A percentile compares a stretch with the other conserved stretches of the same genome.
These are phyloP conservation scores for Psidium friedrichsthalianum DNA, from an alignment of 345 rosid genomes.

Conservation along the genomic window DNA sequence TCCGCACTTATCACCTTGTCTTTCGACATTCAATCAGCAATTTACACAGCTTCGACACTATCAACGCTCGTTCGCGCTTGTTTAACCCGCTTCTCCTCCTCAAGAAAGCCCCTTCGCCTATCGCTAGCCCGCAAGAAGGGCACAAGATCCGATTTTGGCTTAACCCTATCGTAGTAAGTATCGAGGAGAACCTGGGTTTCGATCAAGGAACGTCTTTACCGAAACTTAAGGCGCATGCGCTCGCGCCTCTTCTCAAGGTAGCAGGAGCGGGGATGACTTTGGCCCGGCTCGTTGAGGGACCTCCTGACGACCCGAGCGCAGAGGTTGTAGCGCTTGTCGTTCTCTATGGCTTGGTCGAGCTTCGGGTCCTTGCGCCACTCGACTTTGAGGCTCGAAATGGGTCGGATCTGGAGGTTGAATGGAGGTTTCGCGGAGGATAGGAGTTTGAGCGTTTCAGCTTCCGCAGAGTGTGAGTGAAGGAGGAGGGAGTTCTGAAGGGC, in stretches of 20 bases:
- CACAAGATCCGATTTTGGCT: conserved; percentile 49
- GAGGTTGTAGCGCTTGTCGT: conserved; percentile 50
- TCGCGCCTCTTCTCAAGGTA: conserved; percentile 78
- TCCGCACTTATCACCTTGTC: conserved; percentile 47
- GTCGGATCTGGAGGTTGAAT: conserved; percentile 3
- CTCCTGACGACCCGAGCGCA: conserved; percentile 65
- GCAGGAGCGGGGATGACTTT: conserved; percentile 54
- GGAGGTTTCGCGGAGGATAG: background rate
- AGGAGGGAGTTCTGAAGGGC: background rate
- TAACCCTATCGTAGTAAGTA: conserved; percentile 49
- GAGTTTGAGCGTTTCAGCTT: background rate
- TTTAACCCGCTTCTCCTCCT: conserved; percentile 53
- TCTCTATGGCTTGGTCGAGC: conserved; percentile 64
- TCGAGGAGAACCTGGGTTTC: conserved; percentile 49
- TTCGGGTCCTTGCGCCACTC: conserved; percentile 63
- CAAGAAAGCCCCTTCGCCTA: conserved; percentile 47
- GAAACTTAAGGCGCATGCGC: conserved; percentile 42
- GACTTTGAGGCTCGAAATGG: conserved; percentile 71
- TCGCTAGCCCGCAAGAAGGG: conserved; percentile 44
- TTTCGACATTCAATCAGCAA: conserved; percentile 79
- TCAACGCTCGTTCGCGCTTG: conserved; percentile 30
- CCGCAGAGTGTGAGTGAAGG: background rate
- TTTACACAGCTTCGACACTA: conserved; percentile 68
- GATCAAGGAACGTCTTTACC: conserved; percentile 37
- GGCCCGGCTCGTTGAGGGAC: conserved; percentile 74